Evolutionary conservation across 2,329 filamentous ascomycete genomes (phyloP).

Genomic region (Claviceps pazoutovae): DNA sequence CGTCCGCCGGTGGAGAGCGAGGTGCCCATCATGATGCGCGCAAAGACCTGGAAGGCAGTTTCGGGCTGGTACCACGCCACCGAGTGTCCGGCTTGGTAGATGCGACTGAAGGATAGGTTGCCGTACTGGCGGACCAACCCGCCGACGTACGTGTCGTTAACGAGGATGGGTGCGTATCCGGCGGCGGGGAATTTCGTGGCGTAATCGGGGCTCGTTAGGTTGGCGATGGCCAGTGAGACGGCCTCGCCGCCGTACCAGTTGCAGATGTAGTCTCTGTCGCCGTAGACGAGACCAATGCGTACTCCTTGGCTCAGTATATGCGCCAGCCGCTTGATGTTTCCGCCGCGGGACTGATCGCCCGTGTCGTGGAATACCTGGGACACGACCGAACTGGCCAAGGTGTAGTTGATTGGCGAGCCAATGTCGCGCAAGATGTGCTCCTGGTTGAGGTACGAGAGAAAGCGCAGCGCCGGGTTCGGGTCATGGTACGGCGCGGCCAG

Average conservation of each 20-base stretch:
- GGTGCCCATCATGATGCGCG: constrained; percentile 41
- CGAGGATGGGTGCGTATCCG: constrained; percentile 58
- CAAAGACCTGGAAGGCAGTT: constrained; percentile 45
- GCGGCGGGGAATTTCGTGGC: constrained; percentile 44
- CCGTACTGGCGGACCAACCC: constrained; percentile 65
- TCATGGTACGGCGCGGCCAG: constrained; percentile 41
- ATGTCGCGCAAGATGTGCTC: constrained; percentile 42
- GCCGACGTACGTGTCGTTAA: constrained; percentile 53
- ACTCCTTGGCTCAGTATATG: constrained; percentile 47
- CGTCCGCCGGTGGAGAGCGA: constrained; percentile 41
- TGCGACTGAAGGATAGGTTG: constrained; percentile 54
- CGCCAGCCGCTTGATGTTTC: constrained; percentile 45
- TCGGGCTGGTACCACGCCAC: constrained; percentile 48
- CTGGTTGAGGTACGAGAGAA: constrained; percentile 51
- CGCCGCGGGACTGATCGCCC: constrained; percentile 50
- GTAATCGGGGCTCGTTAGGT: constrained; percentile 32
- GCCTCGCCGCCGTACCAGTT: constrained; percentile 65
- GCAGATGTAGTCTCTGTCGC: constrained; percentile 49
- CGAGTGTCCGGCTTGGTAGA: constrained; percentile 53
- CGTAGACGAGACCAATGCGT: constrained; percentile 58
- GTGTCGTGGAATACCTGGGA: constrained; percentile 31
- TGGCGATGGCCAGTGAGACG: constrained; percentile 48
- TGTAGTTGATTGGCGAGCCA: constrained; percentile 48
- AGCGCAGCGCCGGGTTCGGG: constrained; percentile 49
- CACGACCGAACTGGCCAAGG: constrained; percentile 33